Evolutionary conservation across 1,284 basidiomycete species (phyloP).

Genomic region (Sanghuangporus weigelae): DNA sequence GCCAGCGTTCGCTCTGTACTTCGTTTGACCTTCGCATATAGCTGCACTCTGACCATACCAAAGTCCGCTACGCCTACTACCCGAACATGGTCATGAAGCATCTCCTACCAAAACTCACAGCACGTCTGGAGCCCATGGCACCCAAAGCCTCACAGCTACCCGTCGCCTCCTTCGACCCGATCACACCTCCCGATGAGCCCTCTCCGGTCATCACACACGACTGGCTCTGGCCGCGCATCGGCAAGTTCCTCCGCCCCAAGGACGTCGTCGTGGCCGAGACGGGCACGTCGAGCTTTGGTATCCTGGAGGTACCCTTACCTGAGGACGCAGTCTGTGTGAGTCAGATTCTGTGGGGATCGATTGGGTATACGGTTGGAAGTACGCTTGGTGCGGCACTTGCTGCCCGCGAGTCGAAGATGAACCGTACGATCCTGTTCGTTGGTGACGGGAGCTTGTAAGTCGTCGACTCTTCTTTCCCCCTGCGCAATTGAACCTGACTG

Average conservation of each 20-base stretch:
- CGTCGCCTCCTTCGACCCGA: conserved; percentile 44
- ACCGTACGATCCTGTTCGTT: conserved; percentile 79
- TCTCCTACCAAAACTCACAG: conserved; percentile 63
- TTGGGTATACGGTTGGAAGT: conserved; percentile 77
- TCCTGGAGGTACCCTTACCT: conserved; percentile 75
- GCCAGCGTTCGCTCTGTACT: conserved; percentile 8
- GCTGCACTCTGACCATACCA: conserved; percentile 81
- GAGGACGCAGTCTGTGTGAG: conserved; percentile 57
- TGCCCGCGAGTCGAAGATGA: conserved; percentile 57
- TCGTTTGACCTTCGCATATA: conserved; percentile 28
- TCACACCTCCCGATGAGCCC: conserved; percentile 46
- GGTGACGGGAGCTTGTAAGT: conserved; percentile 76
- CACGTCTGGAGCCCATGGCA: conserved; percentile 42
- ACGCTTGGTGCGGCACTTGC: conserved; percentile 77
- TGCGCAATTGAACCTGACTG: not conserved
- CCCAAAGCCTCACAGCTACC: conserved; percentile 35
- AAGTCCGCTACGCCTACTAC: conserved; percentile 59
- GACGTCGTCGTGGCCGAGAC: conserved; percentile 87
- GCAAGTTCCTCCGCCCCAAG: conserved; percentile 68
- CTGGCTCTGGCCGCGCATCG: conserved; percentile 85
- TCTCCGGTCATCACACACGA: conserved; percentile 56
- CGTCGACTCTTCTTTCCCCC: not conserved
- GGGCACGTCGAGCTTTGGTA: conserved; percentile 68
- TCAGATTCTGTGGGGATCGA: conserved; percentile 84
- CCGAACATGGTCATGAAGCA: conserved; percentile 67